phyloP scores from a whole-genome alignment of 129 eudicot genomes.

The Chrysanthemum lavandulifolium region DNA sequence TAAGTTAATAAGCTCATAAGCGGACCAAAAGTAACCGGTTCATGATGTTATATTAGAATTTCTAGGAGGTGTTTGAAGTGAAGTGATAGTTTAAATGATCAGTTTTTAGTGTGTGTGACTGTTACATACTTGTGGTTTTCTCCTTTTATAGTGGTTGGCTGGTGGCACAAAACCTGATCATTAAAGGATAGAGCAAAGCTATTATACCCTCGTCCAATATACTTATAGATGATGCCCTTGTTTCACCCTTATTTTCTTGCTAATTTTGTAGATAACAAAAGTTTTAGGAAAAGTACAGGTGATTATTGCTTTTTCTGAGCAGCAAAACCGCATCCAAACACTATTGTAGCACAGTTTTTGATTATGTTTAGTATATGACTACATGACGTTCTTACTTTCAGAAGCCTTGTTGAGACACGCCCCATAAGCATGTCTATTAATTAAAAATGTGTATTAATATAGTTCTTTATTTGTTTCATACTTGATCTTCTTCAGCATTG shows the following conservation, averaged over 20 bases:
- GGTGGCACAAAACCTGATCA: not conserved
- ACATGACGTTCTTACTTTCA: no score
- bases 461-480: constrained; percentile 19
- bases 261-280: not conserved
- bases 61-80: not conserved
- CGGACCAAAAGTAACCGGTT: no score
- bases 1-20: no score
- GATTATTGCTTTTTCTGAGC: not conserved
- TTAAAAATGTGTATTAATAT: not conserved
- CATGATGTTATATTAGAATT: not conserved
- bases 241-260: not conserved
- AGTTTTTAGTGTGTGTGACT: not conserved
- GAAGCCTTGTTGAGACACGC: not conserved
- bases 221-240: no score
- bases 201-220: no score
- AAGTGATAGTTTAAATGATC: not conserved
- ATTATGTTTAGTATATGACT: no score
- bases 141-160: not conserved
- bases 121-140: constrained; percentile 3
- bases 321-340: not conserved
- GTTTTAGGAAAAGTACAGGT: not conserved
- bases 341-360: not conserved
- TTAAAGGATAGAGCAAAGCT: not conserved
- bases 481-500: constrained; percentile 48
- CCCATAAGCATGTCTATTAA: not conserved